Base-by-base conservation (phyloP, 805 yeast genomes). In the Cyberlindnera suaveolens region DNA sequence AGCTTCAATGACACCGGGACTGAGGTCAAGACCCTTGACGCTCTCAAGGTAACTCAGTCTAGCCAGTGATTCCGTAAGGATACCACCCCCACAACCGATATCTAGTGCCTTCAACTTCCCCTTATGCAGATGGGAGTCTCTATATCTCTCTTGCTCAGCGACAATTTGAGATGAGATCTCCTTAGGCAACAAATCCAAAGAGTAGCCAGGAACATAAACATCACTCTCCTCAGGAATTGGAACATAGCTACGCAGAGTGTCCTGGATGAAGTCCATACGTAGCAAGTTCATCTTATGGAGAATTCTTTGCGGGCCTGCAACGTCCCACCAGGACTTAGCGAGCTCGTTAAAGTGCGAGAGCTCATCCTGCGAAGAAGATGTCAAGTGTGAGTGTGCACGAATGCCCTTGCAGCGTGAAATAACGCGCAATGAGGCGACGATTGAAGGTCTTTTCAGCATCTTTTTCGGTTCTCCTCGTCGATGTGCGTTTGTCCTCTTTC, bases 1-100 rank as follows among this genome's bases (percentile, higher is more conserved):
- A 3, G 89, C 93, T 41, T 74, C 74, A 15, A 93, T 58, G 7
- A 90, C 96, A 35, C 88, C 95, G 0, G 75, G 71, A 0, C 97
- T 85, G 56, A 91, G 71, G 63, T 93, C 99, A 36, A 91, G 76
- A 3, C 96, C 99, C 39, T 68, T 71, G 5, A 93, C 96, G 1
- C 67, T 58, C 10, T 70, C 59, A 4, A 87, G 77, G 45, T 75
- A 74, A 5, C 75, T 74, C 52, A 85, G 65, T 51, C 99, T 70
- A 0, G 96, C 96, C 57, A 93, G 63, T 0, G 91, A 81, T 60
- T 93, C 99, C 5, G 90, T 70, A 16, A 93, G 66, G 20, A 93
- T 81, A 0, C 99, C 99, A n/a, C 99, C 99, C 16, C 99, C 99
- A 62, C 99, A 93, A 1, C 99, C 99, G 41, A 93, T 80, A 59